Conservation (phyloP, 306 rosid species). For the Vigna nakashimae region DNA sequence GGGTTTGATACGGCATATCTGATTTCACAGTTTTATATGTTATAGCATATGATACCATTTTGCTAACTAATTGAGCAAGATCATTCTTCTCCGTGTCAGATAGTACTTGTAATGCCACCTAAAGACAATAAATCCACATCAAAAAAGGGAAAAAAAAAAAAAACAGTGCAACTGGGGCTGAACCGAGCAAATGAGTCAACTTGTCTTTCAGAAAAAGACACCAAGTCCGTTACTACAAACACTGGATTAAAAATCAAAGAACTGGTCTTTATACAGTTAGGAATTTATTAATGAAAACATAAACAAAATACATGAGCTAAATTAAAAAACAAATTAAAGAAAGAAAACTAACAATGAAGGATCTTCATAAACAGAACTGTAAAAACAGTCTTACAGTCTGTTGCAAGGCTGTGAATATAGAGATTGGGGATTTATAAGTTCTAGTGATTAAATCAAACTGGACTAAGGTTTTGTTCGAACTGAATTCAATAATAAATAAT, state of each 20-base stretch:
- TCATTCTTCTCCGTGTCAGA: constrained; percentile 85
- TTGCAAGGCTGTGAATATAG: constrained; percentile 6
- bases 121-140: constrained; percentile 38
- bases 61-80: constrained; percentile 71
- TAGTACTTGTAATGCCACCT: constrained; percentile 79
- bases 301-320: constrained; percentile 24
- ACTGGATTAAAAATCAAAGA: constrained; percentile 10
- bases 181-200: constrained; percentile 29
- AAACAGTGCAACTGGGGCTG: constrained; percentile 9
- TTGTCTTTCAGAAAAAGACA: constrained; percentile 14
- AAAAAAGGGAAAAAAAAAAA: constrained; percentile 31
- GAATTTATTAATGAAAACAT: not conserved
- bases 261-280: constrained; percentile 10
- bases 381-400: not conserved
- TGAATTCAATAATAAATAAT: constrained; percentile 8
- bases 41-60: constrained; percentile 81
- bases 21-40: constrained; percentile 68
- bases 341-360: constrained; percentile 18
- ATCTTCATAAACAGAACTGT: not conserved
- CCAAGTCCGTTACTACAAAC: constrained; percentile 13
- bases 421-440: constrained; percentile 22
- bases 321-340: constrained; percentile 18
- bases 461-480: constrained; percentile 27
- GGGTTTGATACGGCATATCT: constrained; percentile 52
- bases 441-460: constrained; percentile 12